Evolutionary conservation across 2,329 filamentous ascomycete species (phyloP), one percentile per base, ranked within the genome.

Genomic region (Cryphonectria nitschkei): DNA sequence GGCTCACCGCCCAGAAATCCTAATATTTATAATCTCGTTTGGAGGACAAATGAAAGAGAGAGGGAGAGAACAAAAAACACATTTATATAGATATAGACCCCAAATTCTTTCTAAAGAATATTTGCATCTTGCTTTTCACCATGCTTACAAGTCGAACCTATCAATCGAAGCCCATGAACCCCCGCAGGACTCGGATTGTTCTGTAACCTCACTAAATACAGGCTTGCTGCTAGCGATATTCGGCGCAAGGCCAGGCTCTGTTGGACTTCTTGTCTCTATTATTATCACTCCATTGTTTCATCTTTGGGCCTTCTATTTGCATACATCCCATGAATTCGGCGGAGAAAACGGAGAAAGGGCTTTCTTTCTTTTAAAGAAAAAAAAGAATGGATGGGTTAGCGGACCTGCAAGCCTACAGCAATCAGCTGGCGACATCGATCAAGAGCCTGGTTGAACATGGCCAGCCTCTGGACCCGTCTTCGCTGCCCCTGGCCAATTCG

Each of bases 401-500:
- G 8, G 32, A 39, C 13, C 64, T 66, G 26, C 32, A 66, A 56
- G 46, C 32, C 43, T 54, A 66, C 26, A 54, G 46, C 19, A 46
- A 66, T 46, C 37, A 56, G n/a, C 64, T 66, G 14, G 19, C 64
- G 37, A 19, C 46, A 14, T 52, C 64, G 64, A 29, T 67, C 32
- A 58, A 34, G 54, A 37, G 39, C 16, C n/a, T 67, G 11, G 19
- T 54, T 6, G 50, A 43, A 13, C 22, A 52, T 37, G 32, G 54
- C 8, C 34, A 32, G 0, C 61, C 41, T 34, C 2, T 39, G 29
- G 56, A 68, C 26, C 34, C 5, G 22, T 50, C 37, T 22, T 7
- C 39, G 11, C 14, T 22, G 5, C 52, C 52, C 3, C 9, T n/a
- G 5, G 22, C 26, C 19, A 37, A 39, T n/a, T 67, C 54, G 16